These are phyloP conservation scores for Podospora comata DNA, from an alignment of 495 filamentous ascomycete species.

Conservation along the genomic window DNA sequence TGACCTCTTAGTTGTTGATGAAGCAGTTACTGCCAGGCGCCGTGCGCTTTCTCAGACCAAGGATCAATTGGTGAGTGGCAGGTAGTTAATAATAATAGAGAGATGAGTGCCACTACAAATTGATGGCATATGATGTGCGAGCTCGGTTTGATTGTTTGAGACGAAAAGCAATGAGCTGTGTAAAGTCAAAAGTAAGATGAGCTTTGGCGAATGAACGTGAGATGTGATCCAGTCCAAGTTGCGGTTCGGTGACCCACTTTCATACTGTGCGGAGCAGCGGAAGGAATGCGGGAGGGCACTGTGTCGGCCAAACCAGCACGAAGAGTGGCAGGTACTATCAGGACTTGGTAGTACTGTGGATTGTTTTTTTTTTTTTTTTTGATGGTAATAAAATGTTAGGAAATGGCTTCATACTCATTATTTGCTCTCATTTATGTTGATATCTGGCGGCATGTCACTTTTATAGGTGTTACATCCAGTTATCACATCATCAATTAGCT, in stretches of 20 bases:
- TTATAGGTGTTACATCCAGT: not conserved
- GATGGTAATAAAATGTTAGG: too few species aligned
- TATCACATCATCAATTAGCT: not conserved
- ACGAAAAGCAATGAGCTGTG: constrained; percentile 6
- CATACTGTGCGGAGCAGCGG: not conserved
- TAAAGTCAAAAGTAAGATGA: constrained; percentile 15
- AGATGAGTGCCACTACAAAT: not conserved
- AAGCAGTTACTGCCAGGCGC: not conserved
- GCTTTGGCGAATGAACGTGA: constrained; percentile 17
- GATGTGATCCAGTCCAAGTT: not conserved
- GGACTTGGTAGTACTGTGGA: too few species aligned
- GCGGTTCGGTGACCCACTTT: not conserved
- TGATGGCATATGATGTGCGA: not conserved
- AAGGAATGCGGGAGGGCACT: not conserved
- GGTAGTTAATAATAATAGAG: not conserved
- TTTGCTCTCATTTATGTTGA: too few species aligned
- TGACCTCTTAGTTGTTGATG: not conserved
- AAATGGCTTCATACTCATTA: too few species aligned
- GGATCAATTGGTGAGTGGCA: not conserved
- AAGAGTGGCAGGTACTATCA: too few species aligned
- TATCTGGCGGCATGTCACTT: not conserved
- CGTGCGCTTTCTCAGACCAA: not conserved
- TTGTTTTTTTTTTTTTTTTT: too few species aligned
- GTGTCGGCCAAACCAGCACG: too few species aligned
- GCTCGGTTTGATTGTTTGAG: not conserved